A percentile compares a stretch with the other conserved stretches of the same genome.
Evolutionary conservation across 768 basidiomycete genomes (phyloP).

Genomic region (Sarcodon aspratus): DNA sequence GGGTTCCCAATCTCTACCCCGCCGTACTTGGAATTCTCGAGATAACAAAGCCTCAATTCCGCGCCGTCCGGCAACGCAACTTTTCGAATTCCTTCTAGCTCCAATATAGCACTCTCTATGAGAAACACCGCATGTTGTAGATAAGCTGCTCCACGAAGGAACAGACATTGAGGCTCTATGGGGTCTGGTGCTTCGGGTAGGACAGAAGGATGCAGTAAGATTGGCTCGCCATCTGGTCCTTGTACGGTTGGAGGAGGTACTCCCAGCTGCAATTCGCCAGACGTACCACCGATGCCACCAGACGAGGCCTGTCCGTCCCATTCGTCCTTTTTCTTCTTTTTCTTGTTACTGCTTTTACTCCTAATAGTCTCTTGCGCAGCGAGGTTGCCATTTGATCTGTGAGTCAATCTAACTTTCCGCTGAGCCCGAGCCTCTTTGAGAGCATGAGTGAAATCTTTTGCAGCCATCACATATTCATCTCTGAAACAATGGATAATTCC

Average conservation of each 20-base stretch:
- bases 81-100: slow-evolving; percentile 60
- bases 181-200: slow-evolving; percentile 76
- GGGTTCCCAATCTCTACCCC: slow-evolving; percentile 78
- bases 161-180: slow-evolving; percentile 75
- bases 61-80: slow-evolving; percentile 49
- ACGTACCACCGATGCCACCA: slow-evolving; percentile 39
- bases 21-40: slow-evolving; percentile 70
- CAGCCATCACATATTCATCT: slow-evolving; percentile 66
- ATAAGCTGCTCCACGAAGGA: slow-evolving; percentile 75
- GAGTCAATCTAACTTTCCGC: slow-evolving; percentile 52
- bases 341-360: slow-evolving; percentile 35
- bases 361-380: slow-evolving; percentile 15
- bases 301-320: not conserved
- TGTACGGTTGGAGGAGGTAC: slow-evolving; percentile 26
- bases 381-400: slow-evolving; percentile 26
- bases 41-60: slow-evolving; percentile 67
- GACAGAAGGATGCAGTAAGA: slow-evolving; percentile 58
- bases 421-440: slow-evolving; percentile 64
- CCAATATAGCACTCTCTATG: slow-evolving; percentile 62
- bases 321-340: slow-evolving; percentile 32
- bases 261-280: slow-evolving; percentile 14
- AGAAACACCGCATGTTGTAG: slow-evolving; percentile 68
- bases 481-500: slow-evolving; percentile 86
- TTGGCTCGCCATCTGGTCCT: slow-evolving; percentile 35
- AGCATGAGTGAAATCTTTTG: slow-evolving; percentile 72